Percentiles rank a stretch among this genome's conserved stretches.
phyloP scores from a whole-genome alignment of 306 rosid genomes.

The Morella rubra region DNA sequence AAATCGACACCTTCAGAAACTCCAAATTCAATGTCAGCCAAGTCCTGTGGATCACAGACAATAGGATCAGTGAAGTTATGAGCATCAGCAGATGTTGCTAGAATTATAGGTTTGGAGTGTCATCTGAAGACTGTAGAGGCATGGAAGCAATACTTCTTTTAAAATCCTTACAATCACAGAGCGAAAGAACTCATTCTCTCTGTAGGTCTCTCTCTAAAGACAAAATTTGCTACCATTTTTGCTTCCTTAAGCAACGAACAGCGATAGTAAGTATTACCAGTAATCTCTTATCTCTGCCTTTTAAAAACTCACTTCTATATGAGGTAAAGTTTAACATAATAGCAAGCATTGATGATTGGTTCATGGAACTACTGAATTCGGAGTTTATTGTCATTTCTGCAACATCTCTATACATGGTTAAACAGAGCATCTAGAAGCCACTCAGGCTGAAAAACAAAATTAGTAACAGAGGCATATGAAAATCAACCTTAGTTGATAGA shows the following conservation, averaged over 20 bases:
- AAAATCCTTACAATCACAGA: background rate
- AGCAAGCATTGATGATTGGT: too few relatives aligned
- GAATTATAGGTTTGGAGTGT: background rate
- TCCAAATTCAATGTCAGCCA: slow-evolving; percentile 79
- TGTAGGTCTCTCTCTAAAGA: too few relatives aligned
- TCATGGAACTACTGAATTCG: too few relatives aligned
- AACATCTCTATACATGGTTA: too few relatives aligned
- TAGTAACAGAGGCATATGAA: background rate
- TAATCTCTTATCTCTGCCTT: too few relatives aligned
- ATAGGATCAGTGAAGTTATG: background rate
- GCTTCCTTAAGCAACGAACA: too few relatives aligned
- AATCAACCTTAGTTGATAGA: slow-evolving; percentile 63
- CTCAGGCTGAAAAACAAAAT: background rate
- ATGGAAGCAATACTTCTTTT: background rate
- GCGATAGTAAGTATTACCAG: too few relatives aligned
- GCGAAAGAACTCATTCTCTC: too few relatives aligned
- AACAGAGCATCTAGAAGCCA: background rate
- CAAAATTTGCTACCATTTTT: too few relatives aligned
- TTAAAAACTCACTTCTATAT: too few relatives aligned
- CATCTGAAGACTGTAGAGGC: slow-evolving; percentile 1
- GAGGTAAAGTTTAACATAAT: too few relatives aligned
- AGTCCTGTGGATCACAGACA: slow-evolving; percentile 55
- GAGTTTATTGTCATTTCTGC: too few relatives aligned
- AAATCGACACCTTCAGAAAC: slow-evolving; percentile 73
- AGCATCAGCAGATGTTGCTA: slow-evolving; percentile 11